Conservation (phyloP, 2,329 filamentous ascomycete genomes). For the Amauroascus verrucosus region DNA sequence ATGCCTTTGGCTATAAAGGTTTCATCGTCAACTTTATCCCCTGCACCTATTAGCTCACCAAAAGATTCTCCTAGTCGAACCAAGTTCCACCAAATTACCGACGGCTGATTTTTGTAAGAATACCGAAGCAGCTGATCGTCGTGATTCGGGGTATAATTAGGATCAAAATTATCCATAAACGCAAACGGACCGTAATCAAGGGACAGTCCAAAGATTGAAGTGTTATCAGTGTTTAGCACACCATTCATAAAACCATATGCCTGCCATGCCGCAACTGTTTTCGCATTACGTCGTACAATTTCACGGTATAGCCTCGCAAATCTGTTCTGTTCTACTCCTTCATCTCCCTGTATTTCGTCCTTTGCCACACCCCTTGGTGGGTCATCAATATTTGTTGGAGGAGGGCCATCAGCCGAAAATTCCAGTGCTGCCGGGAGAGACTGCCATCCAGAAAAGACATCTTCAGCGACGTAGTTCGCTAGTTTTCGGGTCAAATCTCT, state of each 20-base stretch:
- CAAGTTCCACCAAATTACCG: slow-evolving; percentile 97
- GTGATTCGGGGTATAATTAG: slow-evolving; percentile 89
- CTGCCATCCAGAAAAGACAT: slow-evolving; percentile 82
- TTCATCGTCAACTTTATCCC: slow-evolving; percentile 57
- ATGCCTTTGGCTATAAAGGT: slow-evolving; percentile 65
- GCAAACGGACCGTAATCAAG: slow-evolving; percentile 96
- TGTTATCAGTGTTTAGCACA: slow-evolving; percentile 96
- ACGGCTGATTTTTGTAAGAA: slow-evolving; percentile 86
- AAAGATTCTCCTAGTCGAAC: slow-evolving; percentile 81
- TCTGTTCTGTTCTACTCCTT: slow-evolving; percentile 65
- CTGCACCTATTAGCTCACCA: slow-evolving; percentile 77
- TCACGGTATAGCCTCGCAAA: slow-evolving; percentile 82
- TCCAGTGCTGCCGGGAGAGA: slow-evolving; percentile 55
- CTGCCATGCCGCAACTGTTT: slow-evolving; percentile 87
- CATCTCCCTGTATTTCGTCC: slow-evolving; percentile 55
- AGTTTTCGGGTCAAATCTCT: slow-evolving; percentile 61
- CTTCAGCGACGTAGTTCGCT: slow-evolving; percentile 73
- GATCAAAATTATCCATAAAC: slow-evolving; percentile 95
- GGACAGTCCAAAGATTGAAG: slow-evolving; percentile 75
- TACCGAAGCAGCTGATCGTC: slow-evolving; percentile 84
- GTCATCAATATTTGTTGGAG: slow-evolving; percentile 30
- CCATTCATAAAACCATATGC: slow-evolving; percentile 99
- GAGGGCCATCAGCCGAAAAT: slow-evolving; percentile 33
- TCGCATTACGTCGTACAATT: slow-evolving; percentile 73
- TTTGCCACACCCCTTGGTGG: slow-evolving; percentile 46